Conservation (phyloP, 2,329 filamentous ascomycete genomes). For the Thelonectria rubi region DNA sequence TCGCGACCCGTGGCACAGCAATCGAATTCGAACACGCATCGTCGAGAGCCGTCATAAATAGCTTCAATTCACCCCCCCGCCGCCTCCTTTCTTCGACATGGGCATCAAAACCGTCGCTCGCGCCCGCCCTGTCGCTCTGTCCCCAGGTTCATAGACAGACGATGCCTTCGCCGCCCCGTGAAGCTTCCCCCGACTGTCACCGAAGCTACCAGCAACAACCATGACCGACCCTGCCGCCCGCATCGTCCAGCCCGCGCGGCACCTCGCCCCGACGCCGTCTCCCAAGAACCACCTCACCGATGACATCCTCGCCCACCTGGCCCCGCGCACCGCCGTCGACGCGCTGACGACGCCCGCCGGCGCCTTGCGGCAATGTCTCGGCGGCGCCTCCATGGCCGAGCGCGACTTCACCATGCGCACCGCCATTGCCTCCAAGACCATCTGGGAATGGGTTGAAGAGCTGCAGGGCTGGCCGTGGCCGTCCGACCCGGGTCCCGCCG, state of each 20-base stretch:
- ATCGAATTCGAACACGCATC: constrained; percentile 15
- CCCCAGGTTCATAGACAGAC: constrained; percentile 43
- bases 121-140: constrained; percentile 37
- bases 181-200: constrained; percentile 29
- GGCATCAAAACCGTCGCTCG: constrained; percentile 39
- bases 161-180: constrained; percentile 40
- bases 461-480: constrained; percentile 70
- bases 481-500: constrained; percentile 55
- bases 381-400: constrained; percentile 70
- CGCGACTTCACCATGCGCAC: constrained; percentile 76
- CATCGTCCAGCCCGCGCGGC: constrained; percentile 47
- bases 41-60: constrained; percentile 14
- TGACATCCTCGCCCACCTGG: constrained; percentile 69
- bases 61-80: constrained; percentile 25
- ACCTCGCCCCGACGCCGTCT: constrained; percentile 53
- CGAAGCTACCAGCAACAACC: constrained; percentile 33
- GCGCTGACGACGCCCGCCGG: constrained; percentile 65
- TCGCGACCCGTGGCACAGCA: constrained; percentile 15
- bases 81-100: constrained; percentile 42
- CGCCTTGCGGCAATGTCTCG: constrained; percentile 66
- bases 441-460: constrained; percentile 81
- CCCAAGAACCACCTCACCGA: constrained; percentile 57
- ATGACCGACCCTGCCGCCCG: constrained; percentile 48
- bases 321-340: constrained; percentile 68
- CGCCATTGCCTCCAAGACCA: constrained; percentile 73